phyloP scores from a whole-genome alignment of 2,329 filamentous ascomycete genomes.

The Ciborinia camelliae region DNA sequence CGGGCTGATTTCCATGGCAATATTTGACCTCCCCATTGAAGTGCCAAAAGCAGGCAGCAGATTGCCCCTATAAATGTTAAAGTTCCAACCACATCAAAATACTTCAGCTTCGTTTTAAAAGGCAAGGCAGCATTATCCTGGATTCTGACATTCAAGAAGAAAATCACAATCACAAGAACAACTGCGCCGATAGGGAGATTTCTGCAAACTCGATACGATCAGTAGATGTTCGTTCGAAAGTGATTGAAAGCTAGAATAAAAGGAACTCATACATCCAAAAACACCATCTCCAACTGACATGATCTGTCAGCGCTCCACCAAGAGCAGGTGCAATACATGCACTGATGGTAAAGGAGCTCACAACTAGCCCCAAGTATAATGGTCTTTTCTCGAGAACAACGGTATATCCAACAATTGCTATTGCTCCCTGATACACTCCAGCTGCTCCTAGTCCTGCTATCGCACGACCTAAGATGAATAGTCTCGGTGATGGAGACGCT shows the following conservation, averaged over 20 bases:
- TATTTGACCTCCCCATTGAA: conserved; percentile 42
- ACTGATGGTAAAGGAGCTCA: conserved; percentile 15
- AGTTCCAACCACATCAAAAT: conserved; percentile 40
- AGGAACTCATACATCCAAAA: conserved; percentile 36
- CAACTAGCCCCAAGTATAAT: conserved; percentile 17
- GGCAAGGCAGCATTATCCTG: conserved; percentile 28
- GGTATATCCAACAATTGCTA: conserved; percentile 49
- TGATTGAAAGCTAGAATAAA: not conserved
- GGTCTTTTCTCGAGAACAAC: conserved; percentile 28
- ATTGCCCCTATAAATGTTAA: conserved; percentile 38
- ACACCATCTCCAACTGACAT: conserved; percentile 40
- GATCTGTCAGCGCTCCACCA: conserved; percentile 58
- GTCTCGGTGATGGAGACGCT: conserved; percentile 42
- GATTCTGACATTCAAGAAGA: conserved; percentile 44
- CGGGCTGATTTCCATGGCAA: conserved; percentile 38
- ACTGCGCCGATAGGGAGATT: conserved; percentile 38
- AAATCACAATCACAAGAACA: conserved; percentile 35
- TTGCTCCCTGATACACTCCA: conserved; percentile 48
- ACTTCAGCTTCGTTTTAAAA: conserved; percentile 25
- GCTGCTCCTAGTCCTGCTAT: conserved; percentile 49
- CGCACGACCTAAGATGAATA: conserved; percentile 46
- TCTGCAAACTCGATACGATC: not conserved
- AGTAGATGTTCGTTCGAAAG: no score
- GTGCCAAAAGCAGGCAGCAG: conserved; percentile 40
- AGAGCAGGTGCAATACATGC: conserved; percentile 50